Evolutionary conservation across 805 yeast species (phyloP), one percentile per base, ranked within the genome.

Genomic region (Dipodascus geniculatus): DNA sequence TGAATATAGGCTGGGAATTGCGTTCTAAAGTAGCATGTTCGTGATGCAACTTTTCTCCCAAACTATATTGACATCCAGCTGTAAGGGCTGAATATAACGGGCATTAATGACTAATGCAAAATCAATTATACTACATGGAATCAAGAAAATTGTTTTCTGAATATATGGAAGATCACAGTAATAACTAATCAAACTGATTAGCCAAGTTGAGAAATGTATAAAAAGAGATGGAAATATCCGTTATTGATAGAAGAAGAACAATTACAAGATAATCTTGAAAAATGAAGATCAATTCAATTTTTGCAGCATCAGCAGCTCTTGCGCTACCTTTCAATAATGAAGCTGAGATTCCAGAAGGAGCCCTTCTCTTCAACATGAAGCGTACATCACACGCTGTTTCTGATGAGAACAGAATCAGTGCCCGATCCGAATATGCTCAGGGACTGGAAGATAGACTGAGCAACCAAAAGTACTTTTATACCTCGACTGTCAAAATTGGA

Each of bases 401-500:
- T 23, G 51, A 51, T 3, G 28, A 28, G 3, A 28, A 53, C 22
- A 51, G 49, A 42, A 47, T 55, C 19, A 42, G 35, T 16, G 55
- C 51, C 14, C 48, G 58, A 22, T 53, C 57, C 9, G 51, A 33
- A 11, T 56, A 56, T 48, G 58, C 53, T 22, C 35, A 55, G 14
- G 44, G 20, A n/a, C 6, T 38, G 33, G 50, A 56, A 8, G 63
- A 60, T 51, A 44, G 47, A n/a, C 58, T 68, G 11, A 61, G 62
- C 24, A 68, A 68, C 57, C 63, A 67, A 54, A 63, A 65, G 53
- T 67, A 57, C 58, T 69, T 55, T 57, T 69, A 69, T 54, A 58
- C 67, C 14, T 63, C 72, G 14, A 61, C 64, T 31, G 67, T 68
- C 2, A 56, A 63, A 19, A 57, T 85, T 20, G 91, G 93, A 2